Evolutionary conservation across 139 green algal species (phyloP).

Genomic region (Zygnema circumcarinatum): DNA sequence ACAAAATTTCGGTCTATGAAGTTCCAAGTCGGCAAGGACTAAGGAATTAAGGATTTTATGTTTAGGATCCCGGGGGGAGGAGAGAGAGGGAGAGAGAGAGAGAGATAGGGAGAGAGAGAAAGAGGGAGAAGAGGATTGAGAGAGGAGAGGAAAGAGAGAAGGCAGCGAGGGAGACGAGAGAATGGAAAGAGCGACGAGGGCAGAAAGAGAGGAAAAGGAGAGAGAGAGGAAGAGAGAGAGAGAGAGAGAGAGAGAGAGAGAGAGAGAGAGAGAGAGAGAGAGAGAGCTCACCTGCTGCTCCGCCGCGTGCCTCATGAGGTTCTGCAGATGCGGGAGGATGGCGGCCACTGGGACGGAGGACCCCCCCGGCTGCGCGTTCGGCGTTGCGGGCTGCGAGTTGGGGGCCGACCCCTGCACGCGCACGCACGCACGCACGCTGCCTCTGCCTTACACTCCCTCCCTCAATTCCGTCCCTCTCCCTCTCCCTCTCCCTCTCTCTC

Average conservation of each 20-base stretch:
- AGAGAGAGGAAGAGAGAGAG: not conserved
- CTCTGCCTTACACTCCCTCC: not conserved
- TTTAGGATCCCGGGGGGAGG: too few relatives aligned
- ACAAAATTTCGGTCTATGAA: not conserved
- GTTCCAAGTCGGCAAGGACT: too few relatives aligned
- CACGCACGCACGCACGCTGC: not conserved
- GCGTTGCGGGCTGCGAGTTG: conserved; percentile 1
- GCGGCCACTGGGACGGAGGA: conserved; percentile 2
- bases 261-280: not conserved
- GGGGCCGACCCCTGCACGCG: not conserved
- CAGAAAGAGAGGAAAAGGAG: not conserved
- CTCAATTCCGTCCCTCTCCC: too few relatives aligned
- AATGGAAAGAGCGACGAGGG: too few relatives aligned
- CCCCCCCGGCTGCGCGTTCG: not conserved
- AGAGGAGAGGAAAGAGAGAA: not conserved
- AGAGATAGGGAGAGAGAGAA: too few relatives aligned
- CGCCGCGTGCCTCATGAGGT: conserved; percentile 15
- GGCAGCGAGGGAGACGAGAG: too few relatives aligned
- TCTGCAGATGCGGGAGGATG: conserved; percentile 31
- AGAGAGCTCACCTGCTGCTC: conserved; percentile 17
- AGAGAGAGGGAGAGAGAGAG: too few relatives aligned
- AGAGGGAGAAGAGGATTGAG: too few relatives aligned
- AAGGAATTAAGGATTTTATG: too few relatives aligned
- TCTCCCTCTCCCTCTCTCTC: too few relatives aligned
- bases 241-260: not conserved